Evolutionary conservation across 108 stramenopile species (phyloP).

Genomic region (Conticribra guillardii): DNA sequence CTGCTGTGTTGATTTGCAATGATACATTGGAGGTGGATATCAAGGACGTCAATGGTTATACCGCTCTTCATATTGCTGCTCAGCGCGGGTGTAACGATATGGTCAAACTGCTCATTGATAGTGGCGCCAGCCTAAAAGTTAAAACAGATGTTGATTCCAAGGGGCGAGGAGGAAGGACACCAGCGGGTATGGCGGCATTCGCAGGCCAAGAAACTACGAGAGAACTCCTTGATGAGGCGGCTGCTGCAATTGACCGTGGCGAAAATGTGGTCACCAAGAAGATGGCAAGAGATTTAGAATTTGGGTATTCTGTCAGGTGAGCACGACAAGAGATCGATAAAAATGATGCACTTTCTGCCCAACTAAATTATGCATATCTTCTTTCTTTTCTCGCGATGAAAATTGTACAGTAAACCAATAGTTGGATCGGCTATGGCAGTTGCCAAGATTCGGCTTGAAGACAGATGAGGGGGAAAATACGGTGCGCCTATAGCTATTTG

Average conservation of each 20-base stretch:
- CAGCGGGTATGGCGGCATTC: slow-evolving; percentile 22
- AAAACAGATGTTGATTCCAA: slow-evolving; percentile 27
- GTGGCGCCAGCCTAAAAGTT: slow-evolving; percentile 4
- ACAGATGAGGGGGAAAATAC: too few relatives aligned
- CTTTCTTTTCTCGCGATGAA: too few relatives aligned
- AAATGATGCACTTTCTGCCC: background rate
- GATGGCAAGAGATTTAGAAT: too few relatives aligned
- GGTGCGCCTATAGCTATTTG: too few relatives aligned
- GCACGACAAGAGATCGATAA: too few relatives aligned
- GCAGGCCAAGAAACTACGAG: slow-evolving; percentile 10
- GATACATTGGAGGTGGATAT: slow-evolving; percentile 9
- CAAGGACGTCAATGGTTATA: slow-evolving; percentile 31
- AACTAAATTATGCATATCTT: too few relatives aligned
- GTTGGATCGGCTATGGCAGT: too few relatives aligned
- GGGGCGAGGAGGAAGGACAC: slow-evolving; percentile 28
- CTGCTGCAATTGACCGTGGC: slow-evolving; percentile 11
- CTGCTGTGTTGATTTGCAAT: slow-evolving; percentile 10
- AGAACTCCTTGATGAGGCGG: slow-evolving; percentile 3
- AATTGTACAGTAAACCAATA: too few relatives aligned
- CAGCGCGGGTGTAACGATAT: slow-evolving; percentile 25
- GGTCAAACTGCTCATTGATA: slow-evolving; percentile 19
- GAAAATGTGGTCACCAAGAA: slow-evolving; percentile 17
- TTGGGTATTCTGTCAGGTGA: too few relatives aligned
- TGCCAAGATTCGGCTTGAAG: too few relatives aligned
- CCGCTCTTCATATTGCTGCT: slow-evolving; percentile 28